These are phyloP conservation scores for Aspergillus clavatus DNA, from an alignment of 2,329 filamentous ascomycete species.

Conservation along the genomic window DNA sequence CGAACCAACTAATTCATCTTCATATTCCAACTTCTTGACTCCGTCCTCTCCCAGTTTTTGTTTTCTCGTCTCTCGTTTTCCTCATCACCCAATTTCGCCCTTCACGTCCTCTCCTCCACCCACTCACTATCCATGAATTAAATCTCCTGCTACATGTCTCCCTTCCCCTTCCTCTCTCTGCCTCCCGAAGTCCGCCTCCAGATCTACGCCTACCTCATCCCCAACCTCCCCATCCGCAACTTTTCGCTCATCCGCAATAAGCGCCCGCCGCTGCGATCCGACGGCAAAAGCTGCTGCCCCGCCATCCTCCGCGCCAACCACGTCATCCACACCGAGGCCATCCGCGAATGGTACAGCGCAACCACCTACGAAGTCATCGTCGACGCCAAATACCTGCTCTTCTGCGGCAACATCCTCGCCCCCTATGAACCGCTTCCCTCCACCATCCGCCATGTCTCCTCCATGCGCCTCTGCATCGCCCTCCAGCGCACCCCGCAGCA, in stretches of 20 bases:
- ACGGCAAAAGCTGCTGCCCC: constrained; percentile 4
- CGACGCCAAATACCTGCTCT: constrained; percentile 10
- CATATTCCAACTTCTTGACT: no score
- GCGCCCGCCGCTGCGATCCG: not conserved
- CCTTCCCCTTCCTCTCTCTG: not conserved
- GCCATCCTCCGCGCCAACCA: constrained; percentile 9
- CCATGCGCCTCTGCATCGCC: constrained; percentile 4
- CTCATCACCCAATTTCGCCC: no score
- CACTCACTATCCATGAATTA: no score
- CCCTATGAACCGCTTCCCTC: constrained; percentile 8
- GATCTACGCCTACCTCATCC: constrained; percentile 1
- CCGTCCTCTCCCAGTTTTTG: no score
- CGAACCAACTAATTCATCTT: no score
- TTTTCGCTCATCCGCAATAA: not conserved
- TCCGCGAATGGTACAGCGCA: constrained; percentile 10
- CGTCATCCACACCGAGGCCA: constrained; percentile 7
- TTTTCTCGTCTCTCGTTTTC: no score
- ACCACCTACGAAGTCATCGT: constrained; percentile 8
- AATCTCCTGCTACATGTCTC: no score
- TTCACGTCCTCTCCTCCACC: no score
- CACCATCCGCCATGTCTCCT: constrained; percentile 5
- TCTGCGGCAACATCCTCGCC: constrained; percentile 7
- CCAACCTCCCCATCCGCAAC: not conserved
- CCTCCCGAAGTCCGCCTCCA: constrained; percentile 1
- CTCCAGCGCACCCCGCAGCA: constrained; percentile 8